phyloP scores from a whole-genome alignment of 2,329 filamentous ascomycete species.

The Neonectria hederae region DNA sequence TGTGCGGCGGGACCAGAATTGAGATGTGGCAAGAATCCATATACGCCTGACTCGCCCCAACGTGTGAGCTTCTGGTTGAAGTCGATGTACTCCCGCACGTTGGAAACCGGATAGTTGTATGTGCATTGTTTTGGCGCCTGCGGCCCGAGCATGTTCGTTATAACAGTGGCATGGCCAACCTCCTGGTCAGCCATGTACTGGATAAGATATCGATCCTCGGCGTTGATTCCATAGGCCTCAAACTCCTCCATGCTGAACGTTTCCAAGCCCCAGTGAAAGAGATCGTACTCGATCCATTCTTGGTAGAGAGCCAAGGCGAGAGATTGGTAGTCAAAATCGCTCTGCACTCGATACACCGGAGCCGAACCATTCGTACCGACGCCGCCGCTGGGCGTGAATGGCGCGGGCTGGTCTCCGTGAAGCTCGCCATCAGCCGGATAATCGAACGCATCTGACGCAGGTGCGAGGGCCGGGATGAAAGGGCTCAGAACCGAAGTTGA shows the following conservation, averaged over 20 bases:
- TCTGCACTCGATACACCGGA: constrained; percentile 80
- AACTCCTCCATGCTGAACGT: constrained; percentile 77
- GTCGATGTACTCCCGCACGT: constrained; percentile 80
- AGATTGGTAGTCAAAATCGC: constrained; percentile 86
- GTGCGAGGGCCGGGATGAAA: constrained; percentile 66
- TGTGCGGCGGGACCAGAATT: constrained; percentile 79
- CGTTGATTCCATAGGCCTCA: constrained; percentile 70
- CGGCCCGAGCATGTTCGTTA: constrained; percentile 80
- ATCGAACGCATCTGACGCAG: constrained; percentile 69
- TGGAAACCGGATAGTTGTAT: constrained; percentile 83
- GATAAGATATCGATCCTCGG: constrained; percentile 76
- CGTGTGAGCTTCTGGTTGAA: constrained; percentile 88
- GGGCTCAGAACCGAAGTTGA: constrained; percentile 65
- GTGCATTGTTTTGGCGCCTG: constrained; percentile 77
- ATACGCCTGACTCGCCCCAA: constrained; percentile 81
- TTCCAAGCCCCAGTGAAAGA: constrained; percentile 80
- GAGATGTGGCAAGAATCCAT: constrained; percentile 82
- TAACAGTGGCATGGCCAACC: constrained; percentile 77
- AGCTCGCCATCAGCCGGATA: constrained; percentile 79
- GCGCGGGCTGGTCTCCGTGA: constrained; percentile 73
- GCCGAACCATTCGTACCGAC: constrained; percentile 80
- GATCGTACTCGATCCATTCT: constrained; percentile 85
- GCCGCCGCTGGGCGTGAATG: constrained; percentile 77
- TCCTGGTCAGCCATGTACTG: constrained; percentile 83
- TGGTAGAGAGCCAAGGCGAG: constrained; percentile 79